Conservation (phyloP, 331 rosid species). For the Dryas integrifolia region DNA sequence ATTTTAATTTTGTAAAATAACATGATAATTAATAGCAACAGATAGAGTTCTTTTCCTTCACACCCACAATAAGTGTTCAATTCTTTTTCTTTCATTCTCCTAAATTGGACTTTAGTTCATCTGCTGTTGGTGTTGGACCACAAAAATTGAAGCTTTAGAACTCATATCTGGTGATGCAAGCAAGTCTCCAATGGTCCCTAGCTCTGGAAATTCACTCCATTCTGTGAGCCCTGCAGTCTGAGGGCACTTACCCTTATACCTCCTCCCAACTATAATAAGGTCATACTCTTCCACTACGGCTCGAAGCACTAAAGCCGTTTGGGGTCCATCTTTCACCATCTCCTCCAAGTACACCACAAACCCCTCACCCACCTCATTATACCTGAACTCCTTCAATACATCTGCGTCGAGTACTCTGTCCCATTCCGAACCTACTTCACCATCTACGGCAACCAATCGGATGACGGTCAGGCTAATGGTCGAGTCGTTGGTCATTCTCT, state of each 20-base stretch:
- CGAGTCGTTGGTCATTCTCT: conserved; percentile 29
- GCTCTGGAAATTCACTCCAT: conserved; percentile 55
- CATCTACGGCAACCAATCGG: background rate
- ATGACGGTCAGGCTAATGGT: conserved; percentile 25
- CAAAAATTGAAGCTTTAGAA: conserved; percentile 41
- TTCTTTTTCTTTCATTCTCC: no score
- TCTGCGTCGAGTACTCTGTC: conserved; percentile 32
- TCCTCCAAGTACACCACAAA: conserved; percentile 20
- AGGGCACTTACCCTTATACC: conserved; percentile 24
- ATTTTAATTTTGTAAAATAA: no score
- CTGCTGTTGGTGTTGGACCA: conserved; percentile 44
- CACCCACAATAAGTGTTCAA: no score
- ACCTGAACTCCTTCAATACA: conserved; percentile 26
- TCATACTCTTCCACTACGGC: conserved; percentile 29
- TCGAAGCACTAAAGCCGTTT: conserved; percentile 29
- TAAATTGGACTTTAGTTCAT: background rate
- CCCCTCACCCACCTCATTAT: conserved; percentile 12
- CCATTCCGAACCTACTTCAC: background rate
- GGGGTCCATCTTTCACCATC: conserved; percentile 34
- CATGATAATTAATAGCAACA: no score
- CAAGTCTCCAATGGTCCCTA: conserved; percentile 55
- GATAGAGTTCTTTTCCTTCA: no score
- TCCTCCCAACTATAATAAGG: conserved; percentile 52
- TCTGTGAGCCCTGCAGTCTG: conserved; percentile 43
- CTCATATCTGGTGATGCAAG: conserved; percentile 48